Conservation (phyloP, 805 yeast genomes). For the Saturnispora kantuleensis region DNA sequence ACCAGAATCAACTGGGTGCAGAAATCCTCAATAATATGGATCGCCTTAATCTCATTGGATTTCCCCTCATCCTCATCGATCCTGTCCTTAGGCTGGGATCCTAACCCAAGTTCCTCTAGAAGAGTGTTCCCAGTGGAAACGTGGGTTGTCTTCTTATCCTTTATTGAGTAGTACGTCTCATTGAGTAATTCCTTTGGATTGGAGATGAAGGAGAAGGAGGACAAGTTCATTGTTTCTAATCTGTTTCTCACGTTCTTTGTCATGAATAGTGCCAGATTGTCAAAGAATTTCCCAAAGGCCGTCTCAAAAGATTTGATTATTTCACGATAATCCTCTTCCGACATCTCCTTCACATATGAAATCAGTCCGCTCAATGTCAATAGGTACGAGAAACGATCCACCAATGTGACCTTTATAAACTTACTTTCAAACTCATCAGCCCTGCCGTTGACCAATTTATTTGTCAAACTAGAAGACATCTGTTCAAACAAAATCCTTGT, state of each 20-base stretch:
- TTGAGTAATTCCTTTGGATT: conserved; percentile 17
- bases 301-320: conserved; percentile 32
- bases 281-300: conserved; percentile 22
- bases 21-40: conserved; percentile 9
- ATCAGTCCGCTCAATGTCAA: conserved; percentile 39
- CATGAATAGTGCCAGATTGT: conserved; percentile 19
- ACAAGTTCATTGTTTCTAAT: background rate
- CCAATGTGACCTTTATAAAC: conserved; percentile 11
- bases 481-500: conserved; percentile 19
- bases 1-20: conserved; percentile 11
- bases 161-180: conserved; percentile 9
- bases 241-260: conserved; percentile 13
- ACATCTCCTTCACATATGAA: conserved; percentile 50
- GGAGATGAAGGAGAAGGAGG: conserved; percentile 16
- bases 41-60: background rate
- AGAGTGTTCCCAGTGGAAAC: conserved; percentile 13
- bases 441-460: conserved; percentile 19
- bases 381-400: conserved; percentile 29
- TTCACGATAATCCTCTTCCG: conserved; percentile 35
- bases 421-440: conserved; percentile 8
- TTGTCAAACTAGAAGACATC: conserved; percentile 22
- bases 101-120: conserved; percentile 22
- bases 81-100: background rate
- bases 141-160: conserved; percentile 6
- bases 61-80: background rate